Evolutionary conservation across 73 alveolate genomes (phyloP).

Genomic region (Durusdinium trenchii): DNA sequence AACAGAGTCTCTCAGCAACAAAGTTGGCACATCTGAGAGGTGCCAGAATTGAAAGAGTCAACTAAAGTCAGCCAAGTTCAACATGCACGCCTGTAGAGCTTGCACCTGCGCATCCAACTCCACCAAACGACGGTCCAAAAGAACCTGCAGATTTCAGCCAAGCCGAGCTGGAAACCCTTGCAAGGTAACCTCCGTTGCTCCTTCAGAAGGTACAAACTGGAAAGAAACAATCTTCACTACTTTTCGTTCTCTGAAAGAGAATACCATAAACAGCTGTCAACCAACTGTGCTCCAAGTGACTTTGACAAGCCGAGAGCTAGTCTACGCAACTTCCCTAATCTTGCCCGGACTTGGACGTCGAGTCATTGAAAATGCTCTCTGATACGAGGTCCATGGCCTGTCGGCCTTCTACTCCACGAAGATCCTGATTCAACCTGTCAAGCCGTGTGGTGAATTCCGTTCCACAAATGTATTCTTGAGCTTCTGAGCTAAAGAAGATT

Average conservation of each 20-base stretch:
- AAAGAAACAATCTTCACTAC: neutral
- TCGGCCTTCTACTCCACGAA: slow-evolving; percentile 75
- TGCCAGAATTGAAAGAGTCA: too few relatives aligned
- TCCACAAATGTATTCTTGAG: neutral
- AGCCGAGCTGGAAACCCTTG: neutral
- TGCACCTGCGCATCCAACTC: slow-evolving; percentile 68
- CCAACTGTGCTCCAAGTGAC: too few relatives aligned
- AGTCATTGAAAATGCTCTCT: neutral
- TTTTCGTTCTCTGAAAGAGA: neutral
- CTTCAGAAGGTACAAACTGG: neutral
- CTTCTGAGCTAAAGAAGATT: neutral
- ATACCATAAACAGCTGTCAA: neutral
- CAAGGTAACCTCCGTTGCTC: neutral
- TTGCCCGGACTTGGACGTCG: too few relatives aligned
- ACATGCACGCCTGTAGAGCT: slow-evolving; percentile 19
- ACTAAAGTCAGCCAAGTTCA: neutral
- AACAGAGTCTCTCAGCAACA: neutral
- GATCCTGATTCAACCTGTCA: slow-evolving; percentile 47
- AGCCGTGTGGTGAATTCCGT: neutral
- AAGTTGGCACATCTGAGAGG: neutral
- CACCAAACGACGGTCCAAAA: slow-evolving; percentile 73
- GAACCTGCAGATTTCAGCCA: neutral
- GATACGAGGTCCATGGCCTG: slow-evolving; percentile 1
- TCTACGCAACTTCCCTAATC: too few relatives aligned
- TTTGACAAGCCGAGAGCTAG: too few relatives aligned